These are phyloP conservation scores for Aspergillus cavernicola DNA, from an alignment of 495 filamentous ascomycete genomes.

Conservation along the genomic window DNA sequence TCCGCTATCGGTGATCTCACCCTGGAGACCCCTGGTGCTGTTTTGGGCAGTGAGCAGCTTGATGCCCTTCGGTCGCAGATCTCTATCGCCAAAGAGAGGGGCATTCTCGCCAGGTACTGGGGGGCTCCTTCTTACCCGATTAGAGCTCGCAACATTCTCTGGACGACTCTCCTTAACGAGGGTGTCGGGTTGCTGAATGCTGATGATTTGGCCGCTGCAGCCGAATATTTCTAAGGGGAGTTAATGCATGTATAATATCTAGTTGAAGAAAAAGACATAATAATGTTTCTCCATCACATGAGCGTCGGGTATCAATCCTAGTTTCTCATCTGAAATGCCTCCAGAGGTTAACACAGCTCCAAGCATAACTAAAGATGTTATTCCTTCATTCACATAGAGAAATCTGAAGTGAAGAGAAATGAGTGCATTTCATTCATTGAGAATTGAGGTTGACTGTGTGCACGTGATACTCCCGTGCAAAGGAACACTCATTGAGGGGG, in stretches of 20 bases:
- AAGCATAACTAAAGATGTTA: too few species aligned
- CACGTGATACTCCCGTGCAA: constrained; percentile 16
- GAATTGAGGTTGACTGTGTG: too few species aligned
- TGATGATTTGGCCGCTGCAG: constrained; percentile 64
- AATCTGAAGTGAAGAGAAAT: background rate
- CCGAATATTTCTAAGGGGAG: constrained; percentile 30
- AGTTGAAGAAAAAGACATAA: background rate
- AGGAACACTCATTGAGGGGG: constrained; percentile 7
- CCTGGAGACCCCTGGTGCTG: constrained; percentile 21
- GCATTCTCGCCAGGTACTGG: constrained; percentile 71
- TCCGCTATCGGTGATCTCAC: constrained; percentile 39
- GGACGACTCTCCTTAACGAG: constrained; percentile 62
- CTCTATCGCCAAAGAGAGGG: constrained; percentile 54
- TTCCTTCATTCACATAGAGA: background rate
- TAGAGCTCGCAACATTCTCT: constrained; percentile 62
- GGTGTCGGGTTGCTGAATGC: constrained; percentile 73
- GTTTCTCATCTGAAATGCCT: too few species aligned
- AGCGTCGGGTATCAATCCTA: too few species aligned
- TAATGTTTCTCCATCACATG: background rate
- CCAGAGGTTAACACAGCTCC: too few species aligned
- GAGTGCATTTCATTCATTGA: background rate
- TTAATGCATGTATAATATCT: background rate
- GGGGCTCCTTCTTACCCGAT: constrained; percentile 65
- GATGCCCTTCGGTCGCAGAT: constrained; percentile 57
- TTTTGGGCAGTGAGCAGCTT: constrained; percentile 50